Evolutionary conservation across 116 monocot species (phyloP), one percentile per base, ranked within the genome.

Genomic region (Posidonia oceanica): DNA sequence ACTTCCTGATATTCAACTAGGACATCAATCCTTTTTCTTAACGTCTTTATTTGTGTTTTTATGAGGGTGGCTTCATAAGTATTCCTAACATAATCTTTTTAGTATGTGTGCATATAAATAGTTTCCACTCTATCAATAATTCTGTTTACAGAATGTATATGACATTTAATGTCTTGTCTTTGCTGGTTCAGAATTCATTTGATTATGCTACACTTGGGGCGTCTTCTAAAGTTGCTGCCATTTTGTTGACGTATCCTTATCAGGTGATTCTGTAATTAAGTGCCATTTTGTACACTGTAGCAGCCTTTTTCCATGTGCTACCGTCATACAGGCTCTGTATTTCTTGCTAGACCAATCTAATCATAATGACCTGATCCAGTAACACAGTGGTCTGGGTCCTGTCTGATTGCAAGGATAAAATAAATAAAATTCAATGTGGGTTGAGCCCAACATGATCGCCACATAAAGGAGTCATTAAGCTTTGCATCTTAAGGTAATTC

Each of bases 161-260:
- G 36, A 4, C 14, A 53, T 64, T 40, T 21, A 64, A 61, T 61
- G 61, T 8, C 61, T 36, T 48, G 16, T 44, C 52, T 73, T 71
- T 64, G 52, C 17, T 65, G 61, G 36, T 20, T 21, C 80, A 97
- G 97, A 92, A 82, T 79, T 87, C 97, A 66, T 80, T 89, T 82
- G 97, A 97, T 83, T 89, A 83, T 85, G 92, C 92, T 42, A 58
- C 68, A 57, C 76, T 97, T 68, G 97, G 97, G 39, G 97, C 92
- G 61, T 75, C 80, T 67, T 97, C 97, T n/a, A 97, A 97, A 77
- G 11, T 87, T 66, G 66, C 80, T 52, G 89, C 97, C 53, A 92
- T 97, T 72, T 53, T 97, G 63, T 61, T 89, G 40, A 92, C 97
- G 52, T 97, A 97, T 66, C 97, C 97, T 36, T 97, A 87, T 66